Evolutionary conservation across 2,329 filamentous ascomycete species (phyloP).

Genomic region (Fusarium luffae): DNA sequence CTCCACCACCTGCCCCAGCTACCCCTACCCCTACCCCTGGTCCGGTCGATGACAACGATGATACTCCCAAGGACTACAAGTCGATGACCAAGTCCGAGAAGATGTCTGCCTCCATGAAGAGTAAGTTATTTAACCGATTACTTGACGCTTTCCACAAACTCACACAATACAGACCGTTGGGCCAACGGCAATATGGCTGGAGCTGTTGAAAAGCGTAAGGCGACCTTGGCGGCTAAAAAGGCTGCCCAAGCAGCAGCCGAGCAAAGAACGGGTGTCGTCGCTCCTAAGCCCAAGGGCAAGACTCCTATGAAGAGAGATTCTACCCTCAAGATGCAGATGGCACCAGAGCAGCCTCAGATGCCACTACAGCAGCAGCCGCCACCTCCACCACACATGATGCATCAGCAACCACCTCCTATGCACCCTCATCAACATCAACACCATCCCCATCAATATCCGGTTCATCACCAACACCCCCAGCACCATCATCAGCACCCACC

Average conservation of each 20-base stretch:
- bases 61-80: slow-evolving; percentile 65
- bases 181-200: slow-evolving; percentile 69
- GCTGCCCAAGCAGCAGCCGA: slow-evolving; percentile 58
- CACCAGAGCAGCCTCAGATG: slow-evolving; percentile 31
- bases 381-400: slow-evolving; percentile 24
- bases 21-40: slow-evolving; percentile 16
- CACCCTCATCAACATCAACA: slow-evolving; percentile 31
- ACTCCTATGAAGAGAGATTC: slow-evolving; percentile 50
- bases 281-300: slow-evolving; percentile 54
- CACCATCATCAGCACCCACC: slow-evolving; percentile 29
- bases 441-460: slow-evolving; percentile 31
- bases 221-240: slow-evolving; percentile 70
- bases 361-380: slow-evolving; percentile 28
- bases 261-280: slow-evolving; percentile 50
- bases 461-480: slow-evolving; percentile 24
- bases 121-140: slow-evolving; percentile 52
- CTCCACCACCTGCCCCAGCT: slow-evolving; percentile 3
- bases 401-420: slow-evolving; percentile 31
- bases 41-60: slow-evolving; percentile 51
- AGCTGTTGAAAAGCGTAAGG: slow-evolving; percentile 70
- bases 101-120: slow-evolving; percentile 74
- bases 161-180: slow-evolving; percentile 62
- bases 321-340: slow-evolving; percentile 41
- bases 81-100: slow-evolving; percentile 73
- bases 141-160: slow-evolving; percentile 35